Percentiles rank a stretch among this genome's conserved stretches.
phyloP scores from a whole-genome alignment of 352 stramenopile genomes.

The Phytophthora pistaciae region DNA sequence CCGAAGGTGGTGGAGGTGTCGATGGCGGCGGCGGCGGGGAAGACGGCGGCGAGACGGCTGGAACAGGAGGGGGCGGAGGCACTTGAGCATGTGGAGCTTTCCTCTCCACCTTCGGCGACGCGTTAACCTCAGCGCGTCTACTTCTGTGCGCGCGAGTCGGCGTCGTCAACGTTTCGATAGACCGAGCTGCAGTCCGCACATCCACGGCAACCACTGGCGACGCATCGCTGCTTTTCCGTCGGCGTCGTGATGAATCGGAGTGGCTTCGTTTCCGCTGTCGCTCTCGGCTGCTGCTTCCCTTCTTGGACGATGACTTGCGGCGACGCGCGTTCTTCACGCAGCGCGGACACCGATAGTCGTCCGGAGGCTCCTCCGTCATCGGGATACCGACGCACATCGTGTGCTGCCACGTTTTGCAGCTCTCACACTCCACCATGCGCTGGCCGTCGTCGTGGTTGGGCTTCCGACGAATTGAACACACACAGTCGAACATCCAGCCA shows the following conservation, averaged over 20 bases:
- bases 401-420: slow-evolving; percentile 81
- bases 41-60: slow-evolving; percentile 25
- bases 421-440: slow-evolving; percentile 81
- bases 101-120: slow-evolving; percentile 28
- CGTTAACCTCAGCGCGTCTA: slow-evolving; percentile 15
- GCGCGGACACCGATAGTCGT: slow-evolving; percentile 63
- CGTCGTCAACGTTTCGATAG: slow-evolving; percentile 16
- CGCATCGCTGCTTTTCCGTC: slow-evolving; percentile 26
- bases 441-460: slow-evolving; percentile 76
- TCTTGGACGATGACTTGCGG: slow-evolving; percentile 28
- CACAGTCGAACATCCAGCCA: slow-evolving; percentile 78
- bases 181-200: slow-evolving; percentile 27
- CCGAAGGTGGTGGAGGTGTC: slow-evolving; percentile 31
- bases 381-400: slow-evolving; percentile 70
- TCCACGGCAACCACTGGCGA: slow-evolving; percentile 24
- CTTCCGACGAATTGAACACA: slow-evolving; percentile 56
- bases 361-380: slow-evolving; percentile 54
- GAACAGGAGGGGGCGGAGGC: slow-evolving; percentile 22
- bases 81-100: slow-evolving; percentile 22
- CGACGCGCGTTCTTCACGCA: slow-evolving; percentile 49
- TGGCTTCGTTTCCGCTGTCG: slow-evolving; percentile 30
- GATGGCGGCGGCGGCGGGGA: slow-evolving; percentile 37
- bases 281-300: slow-evolving; percentile 26
- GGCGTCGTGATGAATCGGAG: slow-evolving; percentile 9
- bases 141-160: slow-evolving; percentile 27